These are phyloP conservation scores for Gnomoniopsis smithogilvyi DNA, from an alignment of 2,329 filamentous ascomycete species.

Conservation along the genomic window DNA sequence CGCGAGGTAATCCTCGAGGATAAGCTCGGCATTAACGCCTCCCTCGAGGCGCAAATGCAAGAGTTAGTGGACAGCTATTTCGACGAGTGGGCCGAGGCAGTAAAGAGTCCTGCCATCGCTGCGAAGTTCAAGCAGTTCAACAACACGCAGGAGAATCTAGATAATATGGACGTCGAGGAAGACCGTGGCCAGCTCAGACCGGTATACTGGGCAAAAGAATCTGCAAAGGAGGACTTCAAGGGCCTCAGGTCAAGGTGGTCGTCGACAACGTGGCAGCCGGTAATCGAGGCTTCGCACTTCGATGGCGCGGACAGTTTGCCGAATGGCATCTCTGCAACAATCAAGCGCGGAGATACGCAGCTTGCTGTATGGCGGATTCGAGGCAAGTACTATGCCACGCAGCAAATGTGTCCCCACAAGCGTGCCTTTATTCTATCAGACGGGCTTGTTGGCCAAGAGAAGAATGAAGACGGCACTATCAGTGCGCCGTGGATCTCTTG, in stretches of 20 bases:
- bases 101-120: constrained; percentile 64
- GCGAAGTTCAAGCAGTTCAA: constrained; percentile 78
- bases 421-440: constrained; percentile 86
- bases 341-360: constrained; percentile 88
- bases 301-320: constrained; percentile 57
- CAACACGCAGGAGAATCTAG: constrained; percentile 71
- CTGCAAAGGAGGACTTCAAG: constrained; percentile 69
- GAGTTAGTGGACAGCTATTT: constrained; percentile 81
- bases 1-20: constrained; percentile 80
- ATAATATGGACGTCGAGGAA: constrained; percentile 65
- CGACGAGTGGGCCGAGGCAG: constrained; percentile 86
- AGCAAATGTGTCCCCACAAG: constrained; percentile 95
- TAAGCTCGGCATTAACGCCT: constrained; percentile 78
- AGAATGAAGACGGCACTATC: constrained; percentile 26
- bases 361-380: constrained; percentile 81
- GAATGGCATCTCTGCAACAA: constrained; percentile 70
- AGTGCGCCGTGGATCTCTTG: constrained; percentile 74
- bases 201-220: constrained; percentile 71
- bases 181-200: constrained; percentile 75
- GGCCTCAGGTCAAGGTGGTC: constrained; percentile 61
- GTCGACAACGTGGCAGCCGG: constrained; percentile 71
- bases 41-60: constrained; percentile 84
- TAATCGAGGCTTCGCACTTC: constrained; percentile 70
- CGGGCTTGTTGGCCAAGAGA: constrained; percentile 72
- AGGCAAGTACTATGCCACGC: constrained; percentile 77